Evolutionary conservation across 495 filamentous ascomycete species (phyloP).

Genomic region (Friedmanniomyces simplex): DNA sequence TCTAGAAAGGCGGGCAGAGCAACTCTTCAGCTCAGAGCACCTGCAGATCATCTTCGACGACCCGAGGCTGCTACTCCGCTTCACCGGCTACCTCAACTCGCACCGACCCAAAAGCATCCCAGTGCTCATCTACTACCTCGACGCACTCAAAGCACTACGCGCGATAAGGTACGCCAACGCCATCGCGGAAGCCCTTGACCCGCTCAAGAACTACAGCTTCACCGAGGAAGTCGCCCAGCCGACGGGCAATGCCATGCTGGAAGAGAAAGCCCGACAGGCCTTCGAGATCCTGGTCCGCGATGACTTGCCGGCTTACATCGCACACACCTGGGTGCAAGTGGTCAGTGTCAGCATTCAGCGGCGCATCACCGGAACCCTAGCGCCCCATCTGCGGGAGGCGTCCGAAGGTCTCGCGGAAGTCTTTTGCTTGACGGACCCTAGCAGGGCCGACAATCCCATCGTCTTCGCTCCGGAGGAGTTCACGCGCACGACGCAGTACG

Average conservation of each 20-base stretch:
- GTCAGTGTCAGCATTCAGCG: conserved; percentile 48
- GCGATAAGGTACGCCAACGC: conserved; percentile 64
- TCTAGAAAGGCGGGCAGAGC: conserved; percentile 50
- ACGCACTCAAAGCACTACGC: conserved; percentile 53
- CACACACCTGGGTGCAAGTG: conserved; percentile 47
- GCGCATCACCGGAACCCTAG: conserved; percentile 46
- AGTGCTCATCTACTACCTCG: conserved; percentile 55
- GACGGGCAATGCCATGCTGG: conserved; percentile 44
- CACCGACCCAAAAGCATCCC: conserved; percentile 62
- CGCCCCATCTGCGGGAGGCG: conserved; percentile 42
- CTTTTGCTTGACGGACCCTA: conserved; percentile 69
- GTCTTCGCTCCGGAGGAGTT: conserved; percentile 65
- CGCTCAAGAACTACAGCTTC: conserved; percentile 38
- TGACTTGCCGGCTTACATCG: conserved; percentile 62
- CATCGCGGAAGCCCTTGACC: conserved; percentile 42
- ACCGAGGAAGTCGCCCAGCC: conserved; percentile 34
- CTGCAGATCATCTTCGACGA: conserved; percentile 51
- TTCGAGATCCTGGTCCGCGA: conserved; percentile 52
- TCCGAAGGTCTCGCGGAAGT: conserved; percentile 66
- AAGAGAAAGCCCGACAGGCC: conserved; percentile 47
- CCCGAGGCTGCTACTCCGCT: conserved; percentile 51
- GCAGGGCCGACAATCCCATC: conserved; percentile 62
- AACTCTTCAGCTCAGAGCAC: conserved; percentile 56
- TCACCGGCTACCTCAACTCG: conserved; percentile 57
- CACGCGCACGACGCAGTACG: conserved; percentile 54